Conservation (phyloP, 371 early-diverging fungal species). For the Nematocida ironsii region DNA sequence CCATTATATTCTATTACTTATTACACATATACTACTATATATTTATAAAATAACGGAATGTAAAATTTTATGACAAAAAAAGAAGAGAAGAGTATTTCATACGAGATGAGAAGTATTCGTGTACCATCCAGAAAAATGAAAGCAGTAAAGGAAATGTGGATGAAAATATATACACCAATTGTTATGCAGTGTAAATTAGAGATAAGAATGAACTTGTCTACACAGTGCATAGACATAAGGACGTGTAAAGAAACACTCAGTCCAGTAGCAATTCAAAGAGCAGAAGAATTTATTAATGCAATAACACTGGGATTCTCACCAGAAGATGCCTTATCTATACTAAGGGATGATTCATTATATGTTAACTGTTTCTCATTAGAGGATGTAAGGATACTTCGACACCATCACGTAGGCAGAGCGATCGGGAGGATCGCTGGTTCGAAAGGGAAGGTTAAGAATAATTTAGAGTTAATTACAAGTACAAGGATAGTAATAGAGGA, state of each 20-base stretch:
- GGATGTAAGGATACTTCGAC: slow-evolving; percentile 89
- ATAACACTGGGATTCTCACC: slow-evolving; percentile 86
- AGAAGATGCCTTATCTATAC: slow-evolving; percentile 84
- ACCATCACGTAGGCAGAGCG: slow-evolving; percentile 90
- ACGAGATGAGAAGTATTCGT: slow-evolving; percentile 35
- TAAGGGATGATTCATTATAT: slow-evolving; percentile 74
- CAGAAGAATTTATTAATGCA: slow-evolving; percentile 76
- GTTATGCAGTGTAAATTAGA: slow-evolving; percentile 92
- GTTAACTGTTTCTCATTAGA: slow-evolving; percentile 92
- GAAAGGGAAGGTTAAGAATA: slow-evolving; percentile 90
- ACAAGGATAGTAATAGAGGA: slow-evolving; percentile 93
- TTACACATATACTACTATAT: too few relatives aligned
- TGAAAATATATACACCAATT: slow-evolving; percentile 94
- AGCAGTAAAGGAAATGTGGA: slow-evolving; percentile 86
- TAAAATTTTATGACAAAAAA: background rate
- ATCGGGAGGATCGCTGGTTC: slow-evolving; percentile 97
- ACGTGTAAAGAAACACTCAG: slow-evolving; percentile 71
- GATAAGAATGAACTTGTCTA: slow-evolving; percentile 85
- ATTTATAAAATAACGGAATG: background rate
- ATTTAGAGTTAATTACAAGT: slow-evolving; percentile 89
- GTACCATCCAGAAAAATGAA: slow-evolving; percentile 86
- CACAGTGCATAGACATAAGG: slow-evolving; percentile 81
- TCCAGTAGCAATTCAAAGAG: slow-evolving; percentile 78
- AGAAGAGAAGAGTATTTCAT: slow-evolving; percentile 28
- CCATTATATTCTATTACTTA: too few relatives aligned